Evolutionary conservation across 1,139 yeast genomes (phyloP).

Genomic region (Hyphopichia khmerensis): DNA sequence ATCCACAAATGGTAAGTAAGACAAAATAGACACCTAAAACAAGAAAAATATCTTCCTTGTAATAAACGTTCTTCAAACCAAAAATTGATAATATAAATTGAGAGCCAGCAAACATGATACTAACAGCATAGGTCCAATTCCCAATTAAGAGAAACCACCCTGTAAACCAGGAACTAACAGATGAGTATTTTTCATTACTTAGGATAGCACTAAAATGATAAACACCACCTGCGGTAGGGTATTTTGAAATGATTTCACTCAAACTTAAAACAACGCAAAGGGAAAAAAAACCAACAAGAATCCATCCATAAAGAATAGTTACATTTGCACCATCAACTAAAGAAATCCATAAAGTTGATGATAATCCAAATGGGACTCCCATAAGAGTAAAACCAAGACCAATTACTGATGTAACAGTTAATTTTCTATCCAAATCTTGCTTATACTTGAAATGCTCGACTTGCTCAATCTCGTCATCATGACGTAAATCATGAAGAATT

Average conservation of each 20-base stretch:
- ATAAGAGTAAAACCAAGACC: constrained; percentile 74
- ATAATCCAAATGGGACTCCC: constrained; percentile 78
- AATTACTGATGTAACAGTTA: constrained; percentile 64
- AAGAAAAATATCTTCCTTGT: constrained; percentile 54
- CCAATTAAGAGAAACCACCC: constrained; percentile 77
- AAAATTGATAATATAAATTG: constrained; percentile 66
- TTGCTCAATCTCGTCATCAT: constrained; percentile 49
- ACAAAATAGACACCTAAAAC: constrained; percentile 57
- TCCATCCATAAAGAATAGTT: constrained; percentile 70
- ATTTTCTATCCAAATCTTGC: constrained; percentile 63
- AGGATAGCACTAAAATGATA: constrained; percentile 75
- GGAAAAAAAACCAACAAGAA: constrained; percentile 60
- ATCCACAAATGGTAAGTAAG: constrained; percentile 57
- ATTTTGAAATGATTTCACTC: constrained; percentile 71
- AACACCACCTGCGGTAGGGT: constrained; percentile 73
- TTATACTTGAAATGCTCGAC: constrained; percentile 72
- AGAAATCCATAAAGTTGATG: constrained; percentile 68
- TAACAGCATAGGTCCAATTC: constrained; percentile 73
- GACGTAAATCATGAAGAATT: constrained; percentile 17
- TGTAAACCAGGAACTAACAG: constrained; percentile 66
- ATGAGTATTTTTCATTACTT: constrained; percentile 55
- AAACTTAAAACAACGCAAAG: constrained; percentile 63
- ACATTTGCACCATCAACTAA: constrained; percentile 72
- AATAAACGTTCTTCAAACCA: constrained; percentile 58
- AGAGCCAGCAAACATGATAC: constrained; percentile 72